Evolutionary conservation across 371 early-diverging fungal genomes (phyloP).

Genomic region (Dipsacomyces acuminosporus): DNA sequence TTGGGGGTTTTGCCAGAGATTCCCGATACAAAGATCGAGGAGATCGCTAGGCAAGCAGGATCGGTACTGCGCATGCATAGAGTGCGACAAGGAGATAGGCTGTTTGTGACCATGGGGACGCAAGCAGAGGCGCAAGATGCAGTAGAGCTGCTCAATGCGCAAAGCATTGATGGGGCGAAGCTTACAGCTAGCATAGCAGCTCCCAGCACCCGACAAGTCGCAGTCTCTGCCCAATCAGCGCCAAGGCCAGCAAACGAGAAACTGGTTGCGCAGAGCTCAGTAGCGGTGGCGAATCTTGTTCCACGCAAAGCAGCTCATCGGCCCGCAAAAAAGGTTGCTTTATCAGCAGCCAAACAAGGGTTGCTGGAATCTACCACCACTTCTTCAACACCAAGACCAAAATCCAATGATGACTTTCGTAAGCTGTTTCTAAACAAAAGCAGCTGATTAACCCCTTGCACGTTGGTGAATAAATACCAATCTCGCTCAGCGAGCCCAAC

Average conservation of each 20-base stretch:
- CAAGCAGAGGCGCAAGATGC: slow-evolving; percentile 18
- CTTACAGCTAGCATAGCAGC: neutral
- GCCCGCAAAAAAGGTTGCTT: slow-evolving; percentile 9
- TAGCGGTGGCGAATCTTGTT: neutral
- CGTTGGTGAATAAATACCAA: too few relatives aligned
- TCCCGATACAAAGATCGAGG: slow-evolving; percentile 24
- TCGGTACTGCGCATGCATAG: slow-evolving; percentile 22
- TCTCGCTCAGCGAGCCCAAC: too few relatives aligned
- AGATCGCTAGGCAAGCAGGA: slow-evolving; percentile 18
- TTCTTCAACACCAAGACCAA: neutral
- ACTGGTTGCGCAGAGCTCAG: too few relatives aligned
- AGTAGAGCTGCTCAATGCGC: slow-evolving; percentile 7
- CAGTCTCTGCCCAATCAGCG: too few relatives aligned
- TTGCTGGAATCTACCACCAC: too few relatives aligned
- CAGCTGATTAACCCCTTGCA: too few relatives aligned
- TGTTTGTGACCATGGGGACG: slow-evolving; percentile 22
- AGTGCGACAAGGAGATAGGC: slow-evolving; percentile 18
- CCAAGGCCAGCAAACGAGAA: too few relatives aligned
- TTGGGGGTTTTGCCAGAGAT: slow-evolving; percentile 28
- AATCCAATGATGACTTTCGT: slow-evolving; percentile 27
- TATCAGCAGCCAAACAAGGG: neutral
- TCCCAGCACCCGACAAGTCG: too few relatives aligned
- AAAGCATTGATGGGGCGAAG: slow-evolving; percentile 7
- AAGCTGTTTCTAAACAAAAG: slow-evolving; percentile 9
- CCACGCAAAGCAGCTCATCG: slow-evolving; percentile 19